Evolutionary conservation across 2,329 filamentous ascomycete species (phyloP), one percentile per base, ranked within the genome.

Genomic region (Cladosporium velox): DNA sequence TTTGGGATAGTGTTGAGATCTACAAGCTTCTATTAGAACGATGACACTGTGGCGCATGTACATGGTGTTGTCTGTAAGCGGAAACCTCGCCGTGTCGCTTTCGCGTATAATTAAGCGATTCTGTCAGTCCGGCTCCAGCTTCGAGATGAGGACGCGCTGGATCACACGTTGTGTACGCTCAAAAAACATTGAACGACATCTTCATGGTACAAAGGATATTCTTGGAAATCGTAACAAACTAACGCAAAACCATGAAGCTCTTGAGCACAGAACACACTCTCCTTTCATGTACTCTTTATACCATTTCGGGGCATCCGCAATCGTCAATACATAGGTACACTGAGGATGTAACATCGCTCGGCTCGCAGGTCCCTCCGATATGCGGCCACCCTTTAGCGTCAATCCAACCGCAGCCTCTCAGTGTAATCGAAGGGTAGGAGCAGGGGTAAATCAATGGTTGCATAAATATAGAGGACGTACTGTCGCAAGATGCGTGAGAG

Each of bases 361-460:
- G 41, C n/a, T 55, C 52, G 52, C 52, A 55, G 52, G 15, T 55
- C n/a, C 30, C 52, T 55, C 52, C 52, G 52, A 55, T 18, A 55
- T 55, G 52, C 52, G 32, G 28, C 18, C 52, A 34, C 15, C 52
- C 52, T 8, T 14, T 55, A 55, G 52, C 52, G 52, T 14, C 7
- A 55, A 30, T n/a, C 28, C 14, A 18, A 34, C 52, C 52, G 52
- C 30, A 55, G 30, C 52, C 52, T 55, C 3, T 55, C 14, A 12
- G 18, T 24, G 32, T 11, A 2, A 24, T n/a, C 5, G 2, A 2
- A 55, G 8, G 2, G 52, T 11, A 34, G 3, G 18, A 32, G 10
- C 28, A 34, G 52, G 52, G 28, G 15, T 7, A 32, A 26, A 5
- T 28, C 28, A 15, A 8, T 2, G 51, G 28, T 55, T 30, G 26